A percentile compares a stretch with the other conserved stretches of the same genome.
phyloP scores from a whole-genome alignment of 2,329 filamentous ascomycete genomes.

The Hypomyces perniciosus region DNA sequence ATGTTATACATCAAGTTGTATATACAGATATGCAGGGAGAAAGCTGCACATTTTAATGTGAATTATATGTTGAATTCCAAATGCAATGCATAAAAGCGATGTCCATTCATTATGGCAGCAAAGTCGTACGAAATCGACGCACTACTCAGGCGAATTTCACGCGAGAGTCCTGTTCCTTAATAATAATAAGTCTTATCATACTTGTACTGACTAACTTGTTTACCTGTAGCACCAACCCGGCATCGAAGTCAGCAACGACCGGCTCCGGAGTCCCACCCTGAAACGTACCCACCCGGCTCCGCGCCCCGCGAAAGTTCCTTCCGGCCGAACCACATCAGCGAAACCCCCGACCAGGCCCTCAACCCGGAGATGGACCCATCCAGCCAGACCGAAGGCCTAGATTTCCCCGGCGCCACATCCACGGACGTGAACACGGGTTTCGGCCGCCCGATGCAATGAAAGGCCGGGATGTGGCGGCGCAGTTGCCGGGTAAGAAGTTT shows the following conservation, averaged over 20 bases:
- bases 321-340: slow-evolving; percentile 31
- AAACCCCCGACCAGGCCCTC: slow-evolving; percentile 31
- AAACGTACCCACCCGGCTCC: slow-evolving; percentile 56
- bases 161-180: not conserved
- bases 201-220: not conserved
- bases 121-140: not conserved
- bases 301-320: slow-evolving; percentile 46
- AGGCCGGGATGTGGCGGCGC: slow-evolving; percentile 28
- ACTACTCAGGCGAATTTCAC: slow-evolving; percentile 5
- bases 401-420: slow-evolving; percentile 40
- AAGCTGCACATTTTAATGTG: too few relatives aligned
- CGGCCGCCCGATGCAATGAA: slow-evolving; percentile 40
- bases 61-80: too few relatives aligned
- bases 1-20: too few relatives aligned
- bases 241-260: slow-evolving; percentile 53
- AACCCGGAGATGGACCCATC: slow-evolving; percentile 22
- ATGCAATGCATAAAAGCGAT: too few relatives aligned
- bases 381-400: slow-evolving; percentile 24
- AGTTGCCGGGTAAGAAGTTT: slow-evolving; percentile 10
- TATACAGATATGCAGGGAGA: too few relatives aligned
- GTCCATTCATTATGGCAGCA: too few relatives aligned
- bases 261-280: slow-evolving; percentile 55
- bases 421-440: slow-evolving; percentile 36
- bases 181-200: not conserved
- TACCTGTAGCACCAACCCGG: slow-evolving; percentile 55